Evolutionary conservation across 352 stramenopile genomes (phyloP).

Genomic region (Phytopythium helicoides): DNA sequence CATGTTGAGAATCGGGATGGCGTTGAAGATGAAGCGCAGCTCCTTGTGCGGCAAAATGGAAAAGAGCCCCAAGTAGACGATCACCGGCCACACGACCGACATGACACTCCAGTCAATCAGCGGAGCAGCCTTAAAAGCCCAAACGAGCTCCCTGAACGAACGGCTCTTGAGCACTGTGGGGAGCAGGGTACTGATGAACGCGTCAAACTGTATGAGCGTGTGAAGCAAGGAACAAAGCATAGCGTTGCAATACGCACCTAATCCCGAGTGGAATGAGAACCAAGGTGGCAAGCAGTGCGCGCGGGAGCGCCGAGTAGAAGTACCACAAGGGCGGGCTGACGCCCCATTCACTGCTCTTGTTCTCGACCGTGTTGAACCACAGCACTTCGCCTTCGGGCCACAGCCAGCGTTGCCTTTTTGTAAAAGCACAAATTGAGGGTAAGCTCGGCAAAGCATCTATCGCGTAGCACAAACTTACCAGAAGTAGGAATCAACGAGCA

Average conservation of each 20-base stretch:
- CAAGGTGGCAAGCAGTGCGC: constrained; percentile 76
- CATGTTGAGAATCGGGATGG: constrained; percentile 95
- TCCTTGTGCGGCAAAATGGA: constrained; percentile 98
- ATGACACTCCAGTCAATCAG: constrained; percentile 51
- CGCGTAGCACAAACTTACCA: constrained; percentile 49
- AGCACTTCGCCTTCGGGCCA: constrained; percentile 99
- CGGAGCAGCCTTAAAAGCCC: constrained; percentile 31
- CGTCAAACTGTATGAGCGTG: too few relatives aligned
- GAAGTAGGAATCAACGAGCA: constrained; percentile 93
- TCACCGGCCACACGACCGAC: constrained; percentile 58
- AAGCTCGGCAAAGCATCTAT: not conserved
- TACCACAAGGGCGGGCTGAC: constrained; percentile 96
- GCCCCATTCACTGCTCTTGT: constrained; percentile 97
- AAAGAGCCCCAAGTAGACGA: constrained; percentile 93
- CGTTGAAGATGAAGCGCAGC: constrained; percentile 97
- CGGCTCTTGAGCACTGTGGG: constrained; percentile 31
- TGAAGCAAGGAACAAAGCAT: too few relatives aligned
- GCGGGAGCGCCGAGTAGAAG: constrained; percentile 92
- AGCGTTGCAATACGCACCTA: constrained; percentile 48
- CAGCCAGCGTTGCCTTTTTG: constrained; percentile 69
- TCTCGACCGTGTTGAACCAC: constrained; percentile 96
- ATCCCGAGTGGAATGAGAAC: constrained; percentile 83
- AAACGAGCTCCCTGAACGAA: constrained; percentile 41
- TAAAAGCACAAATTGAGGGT: not conserved
- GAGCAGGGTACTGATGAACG: constrained; percentile 37